Conservation (phyloP, 2,329 filamentous ascomycete species). For the Cladosporium phlei region DNA sequence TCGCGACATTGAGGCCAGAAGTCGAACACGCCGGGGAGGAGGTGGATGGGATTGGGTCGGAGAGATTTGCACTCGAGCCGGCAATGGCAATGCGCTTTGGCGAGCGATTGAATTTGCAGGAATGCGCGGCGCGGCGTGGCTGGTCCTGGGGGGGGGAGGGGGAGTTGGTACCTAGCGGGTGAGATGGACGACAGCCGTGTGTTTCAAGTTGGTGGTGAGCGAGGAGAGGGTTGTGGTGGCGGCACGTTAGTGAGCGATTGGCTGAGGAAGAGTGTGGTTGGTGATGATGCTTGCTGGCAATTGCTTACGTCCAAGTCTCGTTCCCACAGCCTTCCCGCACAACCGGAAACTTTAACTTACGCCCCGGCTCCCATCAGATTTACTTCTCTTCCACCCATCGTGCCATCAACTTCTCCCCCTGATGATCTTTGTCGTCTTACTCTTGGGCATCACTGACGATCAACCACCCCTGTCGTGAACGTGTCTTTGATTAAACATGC, state of each 20-base stretch:
- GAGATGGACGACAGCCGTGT: too few species aligned
- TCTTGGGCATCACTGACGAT: neutral
- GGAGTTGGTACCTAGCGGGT: neutral
- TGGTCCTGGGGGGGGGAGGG: neutral
- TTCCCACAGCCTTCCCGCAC: neutral
- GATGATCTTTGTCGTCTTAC: neutral
- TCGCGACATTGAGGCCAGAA: constrained; percentile 11
- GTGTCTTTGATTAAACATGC: neutral
- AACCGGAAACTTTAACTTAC: neutral
- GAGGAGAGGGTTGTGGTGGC: neutral
- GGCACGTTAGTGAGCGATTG: constrained; percentile 7
- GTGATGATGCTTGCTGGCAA: neutral
- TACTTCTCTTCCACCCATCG: neutral
- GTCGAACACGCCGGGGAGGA: constrained; percentile 8
- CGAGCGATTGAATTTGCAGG: neutral
- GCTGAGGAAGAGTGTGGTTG: neutral
- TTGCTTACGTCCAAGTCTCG: neutral
- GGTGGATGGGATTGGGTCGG: constrained; percentile 7
- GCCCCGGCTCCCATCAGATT: neutral
- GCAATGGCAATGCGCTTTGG: neutral
- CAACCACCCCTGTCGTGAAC: neutral
- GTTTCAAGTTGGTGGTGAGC: neutral
- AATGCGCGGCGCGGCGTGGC: neutral
- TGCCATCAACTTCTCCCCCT: neutral
- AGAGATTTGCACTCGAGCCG: neutral